These are phyloP conservation scores for Quercus ilex DNA, from an alignment of 306 rosid genomes.

Conservation along the genomic window DNA sequence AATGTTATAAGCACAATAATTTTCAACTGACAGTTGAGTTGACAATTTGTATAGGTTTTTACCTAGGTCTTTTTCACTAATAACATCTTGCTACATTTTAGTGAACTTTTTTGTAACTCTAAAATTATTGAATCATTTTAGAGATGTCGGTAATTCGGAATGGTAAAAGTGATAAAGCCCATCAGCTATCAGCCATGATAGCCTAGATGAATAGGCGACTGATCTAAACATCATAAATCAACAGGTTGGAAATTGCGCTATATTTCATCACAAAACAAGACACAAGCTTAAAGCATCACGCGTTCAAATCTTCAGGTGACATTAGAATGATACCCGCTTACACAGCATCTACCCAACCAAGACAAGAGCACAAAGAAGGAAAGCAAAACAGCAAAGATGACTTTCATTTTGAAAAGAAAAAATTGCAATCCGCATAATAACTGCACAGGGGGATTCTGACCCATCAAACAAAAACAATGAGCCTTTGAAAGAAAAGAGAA, in stretches of 20 bases:
- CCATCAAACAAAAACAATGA: slow-evolving; percentile 36
- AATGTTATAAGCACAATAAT: too few relatives aligned
- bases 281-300: not conserved
- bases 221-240: not conserved
- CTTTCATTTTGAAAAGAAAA: slow-evolving; percentile 13
- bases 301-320: not conserved
- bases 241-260: not conserved
- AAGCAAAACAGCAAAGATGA: slow-evolving; percentile 13
- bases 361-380: too few relatives aligned
- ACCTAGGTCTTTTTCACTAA: too few relatives aligned
- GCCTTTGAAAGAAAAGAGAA: slow-evolving; percentile 13
- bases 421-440: slow-evolving; percentile 25
- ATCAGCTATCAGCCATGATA: not conserved
- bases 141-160: too few relatives aligned
- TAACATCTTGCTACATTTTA: too few relatives aligned
- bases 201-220: not conserved
- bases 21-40: too few relatives aligned
- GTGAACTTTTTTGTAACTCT: too few relatives aligned
- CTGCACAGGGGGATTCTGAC: slow-evolving; percentile 31
- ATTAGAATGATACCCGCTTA: not conserved
- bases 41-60: too few relatives aligned
- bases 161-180: not conserved
- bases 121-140: too few relatives aligned
- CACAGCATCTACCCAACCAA: not conserved
- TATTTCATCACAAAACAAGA: not conserved